Evolutionary conservation across 176 grass and related monocot genomes (phyloP).

Genomic region (Paspalum vaginatum): DNA sequence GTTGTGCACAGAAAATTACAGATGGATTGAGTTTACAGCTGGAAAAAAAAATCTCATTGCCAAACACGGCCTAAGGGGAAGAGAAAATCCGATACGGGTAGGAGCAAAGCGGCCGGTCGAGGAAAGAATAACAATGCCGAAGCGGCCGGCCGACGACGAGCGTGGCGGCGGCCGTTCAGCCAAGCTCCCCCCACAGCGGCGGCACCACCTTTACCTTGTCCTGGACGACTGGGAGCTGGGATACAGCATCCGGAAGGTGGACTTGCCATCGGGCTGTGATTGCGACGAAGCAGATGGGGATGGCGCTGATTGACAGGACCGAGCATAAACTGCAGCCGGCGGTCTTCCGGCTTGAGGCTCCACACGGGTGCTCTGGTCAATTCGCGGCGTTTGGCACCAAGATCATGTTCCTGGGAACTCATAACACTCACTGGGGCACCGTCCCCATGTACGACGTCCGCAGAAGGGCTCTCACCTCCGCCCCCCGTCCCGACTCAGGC

Average conservation of each 20-base stretch:
- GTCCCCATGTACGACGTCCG: neutral
- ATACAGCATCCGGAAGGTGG: conserved; percentile 5
- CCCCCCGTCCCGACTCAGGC: neutral
- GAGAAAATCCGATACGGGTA: too few relatives aligned
- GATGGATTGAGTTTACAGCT: too few relatives aligned
- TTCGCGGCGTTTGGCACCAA: conserved; percentile 5
- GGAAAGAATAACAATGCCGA: neutral
- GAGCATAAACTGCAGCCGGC: neutral
- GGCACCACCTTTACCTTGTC: neutral
- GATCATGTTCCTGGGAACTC: neutral
- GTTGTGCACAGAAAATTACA: too few relatives aligned
- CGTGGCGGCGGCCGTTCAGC: neutral
- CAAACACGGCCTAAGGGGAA: too few relatives aligned
- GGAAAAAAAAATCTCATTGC: too few relatives aligned
- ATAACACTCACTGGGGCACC: neutral
- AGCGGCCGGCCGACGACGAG: neutral
- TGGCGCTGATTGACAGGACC: neutral
- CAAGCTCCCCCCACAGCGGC: neutral
- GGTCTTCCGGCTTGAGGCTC: neutral
- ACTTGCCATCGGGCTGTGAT: neutral
- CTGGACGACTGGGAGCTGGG: conserved; percentile 20
- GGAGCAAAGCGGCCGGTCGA: too few relatives aligned
- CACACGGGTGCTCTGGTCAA: neutral
- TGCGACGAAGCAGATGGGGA: neutral
- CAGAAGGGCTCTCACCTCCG: neutral